Percentiles rank a stretch among this genome's conserved stretches.
Evolutionary conservation across 768 basidiomycete genomes (phyloP).

Genomic region (Podaxis sp.): DNA sequence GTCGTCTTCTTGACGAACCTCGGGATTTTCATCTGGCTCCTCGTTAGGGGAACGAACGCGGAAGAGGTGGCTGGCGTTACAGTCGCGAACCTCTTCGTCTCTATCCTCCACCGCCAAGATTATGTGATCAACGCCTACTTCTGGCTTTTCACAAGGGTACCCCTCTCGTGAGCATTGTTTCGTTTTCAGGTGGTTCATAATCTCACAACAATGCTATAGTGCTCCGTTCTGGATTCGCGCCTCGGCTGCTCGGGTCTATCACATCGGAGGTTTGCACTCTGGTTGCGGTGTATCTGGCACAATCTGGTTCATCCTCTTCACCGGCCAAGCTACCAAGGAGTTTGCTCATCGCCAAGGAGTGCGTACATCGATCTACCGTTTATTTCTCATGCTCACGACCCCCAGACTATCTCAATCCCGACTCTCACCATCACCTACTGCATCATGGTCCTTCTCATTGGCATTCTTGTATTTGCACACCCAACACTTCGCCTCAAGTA

Average conservation of each 20-base stretch:
- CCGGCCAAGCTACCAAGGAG: slow-evolving; percentile 40
- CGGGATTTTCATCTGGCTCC: slow-evolving; percentile 45
- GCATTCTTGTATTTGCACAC: slow-evolving; percentile 49
- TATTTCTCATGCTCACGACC: background rate
- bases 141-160: slow-evolving; percentile 48
- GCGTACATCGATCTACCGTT: slow-evolving; percentile 19
- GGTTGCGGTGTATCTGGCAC: slow-evolving; percentile 52
- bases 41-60: slow-evolving; percentile 34
- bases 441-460: slow-evolving; percentile 42
- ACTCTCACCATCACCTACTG: slow-evolving; percentile 34
- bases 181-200: background rate
- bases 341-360: slow-evolving; percentile 24
- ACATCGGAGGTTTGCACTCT: slow-evolving; percentile 57
- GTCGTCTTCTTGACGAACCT: slow-evolving; percentile 56
- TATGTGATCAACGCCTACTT: slow-evolving; percentile 61
- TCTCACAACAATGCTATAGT: background rate
- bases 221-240: slow-evolving; percentile 44
- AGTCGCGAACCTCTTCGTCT: slow-evolving; percentile 46
- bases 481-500: slow-evolving; percentile 44
- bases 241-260: slow-evolving; percentile 48
- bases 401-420: slow-evolving; percentile 15
- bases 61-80: slow-evolving; percentile 38
- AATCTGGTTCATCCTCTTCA: slow-evolving; percentile 52
- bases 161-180: slow-evolving; percentile 38
- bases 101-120: slow-evolving; percentile 51